Conservation (phyloP, 208 protist species). For the Polymyxa betae region DNA sequence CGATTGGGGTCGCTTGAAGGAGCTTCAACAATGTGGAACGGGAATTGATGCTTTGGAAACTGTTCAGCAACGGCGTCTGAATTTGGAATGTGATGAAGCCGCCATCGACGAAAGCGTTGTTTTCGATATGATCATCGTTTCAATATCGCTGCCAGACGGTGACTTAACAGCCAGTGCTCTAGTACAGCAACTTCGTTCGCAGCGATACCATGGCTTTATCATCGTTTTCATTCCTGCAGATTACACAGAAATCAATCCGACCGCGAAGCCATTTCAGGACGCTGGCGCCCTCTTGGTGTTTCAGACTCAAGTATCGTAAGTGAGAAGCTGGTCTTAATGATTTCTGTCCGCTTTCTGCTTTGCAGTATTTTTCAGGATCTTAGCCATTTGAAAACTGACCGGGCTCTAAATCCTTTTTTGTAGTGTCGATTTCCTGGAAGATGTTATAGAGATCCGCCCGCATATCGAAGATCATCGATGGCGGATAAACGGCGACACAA, state of each 20-base stretch:
- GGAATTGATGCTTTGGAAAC: too few relatives aligned
- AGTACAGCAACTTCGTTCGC: not conserved
- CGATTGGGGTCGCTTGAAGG: too few relatives aligned
- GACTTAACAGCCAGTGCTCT: not conserved
- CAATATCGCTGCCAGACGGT: not conserved
- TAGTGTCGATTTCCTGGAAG: not conserved
- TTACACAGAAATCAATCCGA: not conserved
- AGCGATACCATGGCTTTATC: constrained; percentile 22
- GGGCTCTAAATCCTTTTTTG: too few relatives aligned
- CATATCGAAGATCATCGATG: constrained; percentile 27
- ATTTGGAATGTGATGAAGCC: too few relatives aligned
- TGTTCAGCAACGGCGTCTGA: too few relatives aligned
- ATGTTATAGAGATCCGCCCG: not conserved
- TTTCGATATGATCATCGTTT: constrained; percentile 21
- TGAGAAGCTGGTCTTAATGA: not conserved
- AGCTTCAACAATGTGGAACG: too few relatives aligned
- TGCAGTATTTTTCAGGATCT: too few relatives aligned
- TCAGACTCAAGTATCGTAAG: not conserved
- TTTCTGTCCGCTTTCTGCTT: not conserved
- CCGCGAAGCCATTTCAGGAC: not conserved
- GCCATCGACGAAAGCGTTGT: not conserved
- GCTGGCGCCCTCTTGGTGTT: not conserved
- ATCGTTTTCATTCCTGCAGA: not conserved
- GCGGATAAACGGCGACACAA: not conserved
- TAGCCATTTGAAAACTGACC: too few relatives aligned